Base-by-base conservation (phyloP, 345 rosid species). In the Populus davidiana region DNA sequence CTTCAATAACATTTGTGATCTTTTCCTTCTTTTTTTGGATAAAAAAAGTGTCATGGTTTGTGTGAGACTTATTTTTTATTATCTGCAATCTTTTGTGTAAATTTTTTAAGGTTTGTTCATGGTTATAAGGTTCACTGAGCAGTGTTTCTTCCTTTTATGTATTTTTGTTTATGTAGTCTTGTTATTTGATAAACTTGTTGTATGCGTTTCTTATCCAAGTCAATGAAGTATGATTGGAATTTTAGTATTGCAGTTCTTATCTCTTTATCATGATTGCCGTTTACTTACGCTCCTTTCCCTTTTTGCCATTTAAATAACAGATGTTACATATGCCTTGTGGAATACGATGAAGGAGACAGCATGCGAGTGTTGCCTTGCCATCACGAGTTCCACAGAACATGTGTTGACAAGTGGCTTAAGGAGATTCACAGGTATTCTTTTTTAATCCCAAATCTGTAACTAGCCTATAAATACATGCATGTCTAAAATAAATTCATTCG, bases 301-400 rank as follows among this genome's bases (percentile, higher is more conserved):
- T 29, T 7, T 35, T 59, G 14, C 77, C 10, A 33, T 66, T 56
- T 18, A 25, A 72, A 64, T 47, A 54, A 76, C 89, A 93, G 99
- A 85, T 93, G 99, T 75, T 96, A 92, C 76, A 96, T 96, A 84
- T 96, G 99, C 88, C 97, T 96, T 69, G 91, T 92, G 81, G 99
- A 96, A 85, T 96, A 93, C 23, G 98, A 93, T 83, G 97, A 96
- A 78, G 98, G 94, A 71, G 97, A 96, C 85, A 84, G 82, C 81
- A 82, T 93, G 86, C 87, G 99, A 65, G 75, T 91, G 79, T 80
- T 96, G 83, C 98, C 99, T 7, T 96, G 98, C 84, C 87, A 89
- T 84, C 97, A 96, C 78, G 97, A 92, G 63, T 96, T 93, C 75
- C 99, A 96, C 66, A 88, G 81, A 76, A 79, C 89, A 25, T 96